phyloP scores from a whole-genome alignment of 345 rosid genomes.

The Melastoma malabathricum region DNA sequence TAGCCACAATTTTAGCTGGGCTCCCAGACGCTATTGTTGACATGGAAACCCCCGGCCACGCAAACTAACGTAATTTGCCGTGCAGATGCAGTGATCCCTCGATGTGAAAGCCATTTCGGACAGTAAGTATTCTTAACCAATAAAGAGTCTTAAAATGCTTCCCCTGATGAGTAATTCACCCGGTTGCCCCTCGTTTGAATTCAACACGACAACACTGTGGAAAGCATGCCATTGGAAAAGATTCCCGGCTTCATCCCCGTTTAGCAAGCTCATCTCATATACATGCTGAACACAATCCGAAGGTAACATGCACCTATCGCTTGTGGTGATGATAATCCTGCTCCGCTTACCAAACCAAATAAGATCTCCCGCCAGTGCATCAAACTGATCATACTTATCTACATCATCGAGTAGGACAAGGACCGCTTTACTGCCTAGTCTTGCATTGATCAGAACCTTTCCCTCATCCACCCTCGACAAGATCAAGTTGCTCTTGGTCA shows the following conservation, averaged over 20 bases:
- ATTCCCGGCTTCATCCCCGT: not conserved
- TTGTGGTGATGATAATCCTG: not conserved
- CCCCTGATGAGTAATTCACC: too few species aligned
- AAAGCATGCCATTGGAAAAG: not conserved
- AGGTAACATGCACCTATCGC: not conserved
- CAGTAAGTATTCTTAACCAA: too few species aligned
- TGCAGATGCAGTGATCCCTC: too few species aligned
- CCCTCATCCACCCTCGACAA: not conserved
- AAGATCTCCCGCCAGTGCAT: not conserved
- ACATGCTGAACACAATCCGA: not conserved
- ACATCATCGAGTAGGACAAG: not conserved
- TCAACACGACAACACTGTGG: too few species aligned
- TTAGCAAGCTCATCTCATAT: not conserved
- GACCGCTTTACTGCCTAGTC: not conserved
- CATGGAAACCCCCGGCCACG: too few species aligned
- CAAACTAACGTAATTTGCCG: too few species aligned
- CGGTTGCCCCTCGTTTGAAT: too few species aligned
- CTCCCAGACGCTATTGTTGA: too few species aligned
- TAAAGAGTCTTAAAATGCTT: too few species aligned
- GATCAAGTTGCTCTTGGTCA: too few species aligned
- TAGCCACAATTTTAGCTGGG: too few species aligned
- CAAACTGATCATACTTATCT: not conserved
- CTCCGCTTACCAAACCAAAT: conserved; percentile 3
- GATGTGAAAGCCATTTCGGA: too few species aligned
- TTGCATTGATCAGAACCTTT: not conserved